These are phyloP conservation scores for Russula brevipes DNA, from an alignment of 768 basidiomycete species.

Conservation along the genomic window DNA sequence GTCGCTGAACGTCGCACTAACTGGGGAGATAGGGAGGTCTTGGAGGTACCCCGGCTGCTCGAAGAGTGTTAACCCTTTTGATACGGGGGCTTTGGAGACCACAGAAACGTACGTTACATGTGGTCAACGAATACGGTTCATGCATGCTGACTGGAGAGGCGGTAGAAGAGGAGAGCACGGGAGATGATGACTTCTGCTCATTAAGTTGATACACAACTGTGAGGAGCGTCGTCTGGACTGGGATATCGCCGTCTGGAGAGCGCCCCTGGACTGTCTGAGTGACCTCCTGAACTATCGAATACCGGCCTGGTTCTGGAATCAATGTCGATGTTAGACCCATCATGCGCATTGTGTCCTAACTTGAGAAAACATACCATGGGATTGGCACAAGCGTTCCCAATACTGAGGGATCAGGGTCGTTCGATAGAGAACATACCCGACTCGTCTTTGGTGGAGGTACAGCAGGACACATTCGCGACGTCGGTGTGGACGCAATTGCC, in stretches of 20 bases:
- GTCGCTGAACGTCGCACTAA: constrained; percentile 26
- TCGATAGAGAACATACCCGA: constrained; percentile 44
- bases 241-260: constrained; percentile 16
- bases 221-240: constrained; percentile 23
- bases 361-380: constrained; percentile 42
- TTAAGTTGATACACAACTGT: constrained; percentile 30
- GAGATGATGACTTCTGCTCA: constrained; percentile 20
- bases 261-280: constrained; percentile 25
- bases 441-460: constrained; percentile 16
- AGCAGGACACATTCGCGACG: constrained; percentile 29
- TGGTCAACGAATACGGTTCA: constrained; percentile 15
- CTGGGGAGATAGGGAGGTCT: constrained; percentile 28
- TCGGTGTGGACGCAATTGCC: constrained; percentile 51
- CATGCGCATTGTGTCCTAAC: not conserved
- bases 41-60: constrained; percentile 22
- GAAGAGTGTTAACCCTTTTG: constrained; percentile 1
- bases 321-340: constrained; percentile 4
- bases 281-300: constrained; percentile 64
- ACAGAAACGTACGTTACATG: constrained; percentile 19
- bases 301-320: constrained; percentile 57
- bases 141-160: constrained; percentile 23
- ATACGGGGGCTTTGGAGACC: not conserved
- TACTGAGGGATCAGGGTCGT: constrained; percentile 58
- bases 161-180: constrained; percentile 18
- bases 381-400: constrained; percentile 55